A percentile compares a stretch with the other conserved stretches of the same genome.
phyloP scores from a whole-genome alignment of 495 filamentous ascomycete genomes.

The Tuber umbilicatum region DNA sequence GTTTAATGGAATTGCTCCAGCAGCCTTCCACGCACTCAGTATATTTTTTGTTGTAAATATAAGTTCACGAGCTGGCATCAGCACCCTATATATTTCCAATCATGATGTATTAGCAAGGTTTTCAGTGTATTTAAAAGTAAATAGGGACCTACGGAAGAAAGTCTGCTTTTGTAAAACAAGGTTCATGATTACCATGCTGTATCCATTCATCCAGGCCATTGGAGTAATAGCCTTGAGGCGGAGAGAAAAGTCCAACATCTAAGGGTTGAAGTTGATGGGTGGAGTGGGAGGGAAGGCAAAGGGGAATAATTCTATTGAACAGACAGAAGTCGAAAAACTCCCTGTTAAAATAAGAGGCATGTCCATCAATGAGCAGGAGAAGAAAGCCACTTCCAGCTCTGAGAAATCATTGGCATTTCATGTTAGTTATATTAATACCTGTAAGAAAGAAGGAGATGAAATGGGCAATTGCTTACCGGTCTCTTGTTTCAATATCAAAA shows the following conservation, averaged over 20 bases:
- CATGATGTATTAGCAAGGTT: not conserved
- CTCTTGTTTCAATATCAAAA: not conserved
- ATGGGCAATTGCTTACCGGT: not conserved
- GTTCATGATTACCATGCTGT: not conserved
- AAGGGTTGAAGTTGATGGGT: slow-evolving; percentile 25
- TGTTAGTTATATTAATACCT: slow-evolving; percentile 2
- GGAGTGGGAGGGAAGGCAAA: slow-evolving; percentile 23
- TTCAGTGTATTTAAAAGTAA: not conserved
- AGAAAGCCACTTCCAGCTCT: slow-evolving; percentile 5
- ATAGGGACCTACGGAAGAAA: slow-evolving; percentile 5
- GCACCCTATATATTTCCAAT: not conserved
- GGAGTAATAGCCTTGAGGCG: slow-evolving; percentile 9
- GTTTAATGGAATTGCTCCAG: slow-evolving; percentile 8
- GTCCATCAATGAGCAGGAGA: slow-evolving; percentile 23
- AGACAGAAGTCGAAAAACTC: slow-evolving; percentile 22
- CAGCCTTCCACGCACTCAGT: slow-evolving; percentile 8
- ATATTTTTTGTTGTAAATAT: slow-evolving; percentile 11
- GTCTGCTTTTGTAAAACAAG: slow-evolving; percentile 2
- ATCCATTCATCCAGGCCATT: slow-evolving; percentile 19
- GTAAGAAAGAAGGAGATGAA: not conserved
- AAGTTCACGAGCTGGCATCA: slow-evolving; percentile 5
- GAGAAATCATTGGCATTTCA: not conserved
- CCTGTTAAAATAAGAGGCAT: slow-evolving; percentile 21
- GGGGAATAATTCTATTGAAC: slow-evolving; percentile 9
- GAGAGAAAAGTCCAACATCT: slow-evolving; percentile 23